Percentiles rank a stretch among this genome's conserved stretches.
Conservation (phyloP, 1,284 basidiomycete species). For the Malassezia psittaci region DNA sequence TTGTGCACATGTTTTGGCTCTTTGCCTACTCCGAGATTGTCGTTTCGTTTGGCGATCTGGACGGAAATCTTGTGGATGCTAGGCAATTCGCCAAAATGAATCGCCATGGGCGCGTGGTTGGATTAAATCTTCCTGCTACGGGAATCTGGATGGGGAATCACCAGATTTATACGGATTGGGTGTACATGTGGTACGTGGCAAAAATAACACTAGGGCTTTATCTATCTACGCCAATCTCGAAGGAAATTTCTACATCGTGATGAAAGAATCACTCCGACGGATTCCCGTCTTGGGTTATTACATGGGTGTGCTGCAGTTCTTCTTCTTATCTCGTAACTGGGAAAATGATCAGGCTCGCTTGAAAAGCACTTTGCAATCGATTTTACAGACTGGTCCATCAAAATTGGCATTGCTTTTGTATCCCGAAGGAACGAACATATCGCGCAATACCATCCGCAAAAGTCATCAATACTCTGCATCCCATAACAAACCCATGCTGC, state of each 20-base stretch:
- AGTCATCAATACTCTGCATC: neutral
- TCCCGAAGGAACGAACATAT: slow-evolving; percentile 3
- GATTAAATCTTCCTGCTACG: neutral
- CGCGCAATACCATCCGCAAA: neutral
- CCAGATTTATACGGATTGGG: slow-evolving; percentile 10
- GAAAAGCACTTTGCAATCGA: neutral
- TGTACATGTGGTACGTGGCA: slow-evolving; percentile 3
- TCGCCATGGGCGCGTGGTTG: neutral
- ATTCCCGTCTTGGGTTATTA: neutral
- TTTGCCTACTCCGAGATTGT: neutral
- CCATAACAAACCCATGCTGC: neutral
- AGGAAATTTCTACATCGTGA: neutral
- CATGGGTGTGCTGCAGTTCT: neutral
- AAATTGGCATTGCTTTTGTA: neutral
- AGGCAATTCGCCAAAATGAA: neutral
- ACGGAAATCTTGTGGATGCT: neutral
- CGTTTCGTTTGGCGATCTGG: neutral
- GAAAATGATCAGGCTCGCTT: neutral
- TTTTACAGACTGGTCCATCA: neutral
- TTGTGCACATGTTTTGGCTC: neutral
- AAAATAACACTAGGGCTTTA: neutral
- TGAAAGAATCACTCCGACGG: slow-evolving; percentile 1
- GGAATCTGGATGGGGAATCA: slow-evolving; percentile 7
- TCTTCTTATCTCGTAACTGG: slow-evolving; percentile 5
- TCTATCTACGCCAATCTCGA: neutral